Conservation (phyloP, 768 basidiomycete genomes). For the Auricularia heimuer region DNA sequence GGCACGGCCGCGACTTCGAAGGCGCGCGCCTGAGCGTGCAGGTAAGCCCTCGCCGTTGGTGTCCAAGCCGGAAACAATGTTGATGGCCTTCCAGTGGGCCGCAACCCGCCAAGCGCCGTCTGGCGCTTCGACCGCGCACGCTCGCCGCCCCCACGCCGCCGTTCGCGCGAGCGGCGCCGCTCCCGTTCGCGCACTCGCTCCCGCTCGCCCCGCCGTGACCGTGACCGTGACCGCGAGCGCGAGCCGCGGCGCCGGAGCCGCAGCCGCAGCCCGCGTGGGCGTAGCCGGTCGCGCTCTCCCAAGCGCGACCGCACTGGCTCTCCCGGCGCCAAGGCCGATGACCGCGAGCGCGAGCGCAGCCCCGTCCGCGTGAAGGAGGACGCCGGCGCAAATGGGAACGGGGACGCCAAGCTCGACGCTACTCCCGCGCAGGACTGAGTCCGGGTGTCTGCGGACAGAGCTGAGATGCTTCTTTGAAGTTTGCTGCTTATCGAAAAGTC, state of each 20-base stretch:
- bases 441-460: too few species aligned
- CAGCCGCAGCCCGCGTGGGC: constrained; percentile 8
- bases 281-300: constrained; percentile 1
- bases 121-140: constrained; percentile 60
- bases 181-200: constrained; percentile 14
- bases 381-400: background rate
- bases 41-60: constrained; percentile 26
- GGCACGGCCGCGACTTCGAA: constrained; percentile 71
- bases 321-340: background rate
- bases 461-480: too few species aligned
- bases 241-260: constrained; percentile 2
- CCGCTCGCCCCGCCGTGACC: constrained; percentile 4
- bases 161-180: constrained; percentile 4
- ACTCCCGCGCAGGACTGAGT: too few species aligned
- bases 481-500: too few species aligned
- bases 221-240: constrained; percentile 5
- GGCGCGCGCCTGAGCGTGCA: constrained; percentile 68
- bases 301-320: background rate
- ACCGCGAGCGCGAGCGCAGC: background rate
- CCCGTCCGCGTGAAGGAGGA: background rate
- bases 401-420: background rate
- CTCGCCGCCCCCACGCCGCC: constrained; percentile 27
- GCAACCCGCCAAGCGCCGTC: constrained; percentile 71
- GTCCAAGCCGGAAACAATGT: too few species aligned
- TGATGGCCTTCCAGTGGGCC: constrained; percentile 49